Percentiles rank a stretch among this genome's conserved stretches.
Conservation (phyloP, 148 eudicot genomes). For the Vaccinium darrowii region DNA sequence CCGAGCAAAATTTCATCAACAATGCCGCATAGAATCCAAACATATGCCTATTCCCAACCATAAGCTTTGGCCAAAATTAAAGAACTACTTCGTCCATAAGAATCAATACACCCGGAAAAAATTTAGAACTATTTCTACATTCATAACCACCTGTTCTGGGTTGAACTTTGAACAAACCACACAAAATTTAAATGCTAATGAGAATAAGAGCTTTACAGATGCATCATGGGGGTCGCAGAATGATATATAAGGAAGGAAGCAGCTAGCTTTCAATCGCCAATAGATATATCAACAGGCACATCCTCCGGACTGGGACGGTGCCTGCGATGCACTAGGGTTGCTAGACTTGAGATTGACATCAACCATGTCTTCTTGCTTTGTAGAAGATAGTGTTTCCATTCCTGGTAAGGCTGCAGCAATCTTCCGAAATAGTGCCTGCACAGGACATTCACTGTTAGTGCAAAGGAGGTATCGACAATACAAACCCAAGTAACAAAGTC, state of each 20-base stretch:
- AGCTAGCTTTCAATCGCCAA: too few species aligned
- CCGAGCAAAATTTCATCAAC: constrained; percentile 9
- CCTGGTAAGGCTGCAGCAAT: constrained; percentile 59
- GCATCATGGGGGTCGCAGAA: background rate
- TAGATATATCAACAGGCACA: constrained; percentile 34
- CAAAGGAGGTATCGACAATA: too few species aligned
- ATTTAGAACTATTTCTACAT: background rate
- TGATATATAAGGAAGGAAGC: too few species aligned
- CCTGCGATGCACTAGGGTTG: constrained; percentile 37
- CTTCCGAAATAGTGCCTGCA: constrained; percentile 47
- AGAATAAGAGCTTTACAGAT: constrained; percentile 17
- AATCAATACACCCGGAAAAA: background rate
- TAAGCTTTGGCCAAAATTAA: background rate
- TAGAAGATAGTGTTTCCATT: constrained; percentile 54
- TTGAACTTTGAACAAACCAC: background rate
- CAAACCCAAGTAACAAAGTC: too few species aligned
- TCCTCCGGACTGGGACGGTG: constrained; percentile 46
- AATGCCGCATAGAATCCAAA: background rate
- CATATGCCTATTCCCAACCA: background rate
- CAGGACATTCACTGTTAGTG: too few species aligned
- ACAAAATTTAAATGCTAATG: background rate
- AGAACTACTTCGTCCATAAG: background rate
- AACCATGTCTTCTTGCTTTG: constrained; percentile 60
- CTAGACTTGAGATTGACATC: constrained; percentile 55
- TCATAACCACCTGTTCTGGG: constrained; percentile 1